Evolutionary conservation across 495 filamentous ascomycete genomes (phyloP).

Genomic region (Evernia prunastri): DNA sequence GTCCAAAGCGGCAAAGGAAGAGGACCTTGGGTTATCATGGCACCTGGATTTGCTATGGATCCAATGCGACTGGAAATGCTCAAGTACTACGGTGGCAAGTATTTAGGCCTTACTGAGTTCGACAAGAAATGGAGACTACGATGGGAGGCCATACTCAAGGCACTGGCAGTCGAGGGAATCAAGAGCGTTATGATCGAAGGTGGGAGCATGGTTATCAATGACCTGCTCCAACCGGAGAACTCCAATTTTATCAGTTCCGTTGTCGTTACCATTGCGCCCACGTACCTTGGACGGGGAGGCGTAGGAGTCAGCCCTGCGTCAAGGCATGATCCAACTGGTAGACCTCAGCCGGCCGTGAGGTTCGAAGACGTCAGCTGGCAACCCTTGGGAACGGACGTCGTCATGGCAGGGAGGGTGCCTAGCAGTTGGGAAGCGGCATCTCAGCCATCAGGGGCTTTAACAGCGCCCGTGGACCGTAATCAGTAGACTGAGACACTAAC

Average conservation of each 20-base stretch:
- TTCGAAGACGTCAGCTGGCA: constrained; percentile 64
- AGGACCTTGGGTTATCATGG: constrained; percentile 63
- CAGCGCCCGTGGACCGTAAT: no score
- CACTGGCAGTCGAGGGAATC: constrained; percentile 53
- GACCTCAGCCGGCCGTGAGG: constrained; percentile 50
- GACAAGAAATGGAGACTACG: constrained; percentile 45
- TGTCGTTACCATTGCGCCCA: constrained; percentile 78
- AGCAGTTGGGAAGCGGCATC: no score
- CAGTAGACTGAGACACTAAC: no score
- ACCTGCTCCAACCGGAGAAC: constrained; percentile 57
- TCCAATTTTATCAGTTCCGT: constrained; percentile 62
- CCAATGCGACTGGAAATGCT: constrained; percentile 42
- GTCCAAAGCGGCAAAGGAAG: constrained; percentile 61
- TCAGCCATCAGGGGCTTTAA: no score
- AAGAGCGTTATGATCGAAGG: constrained; percentile 86
- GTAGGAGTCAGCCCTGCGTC: constrained; percentile 62
- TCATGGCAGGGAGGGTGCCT: constrained; percentile 60
- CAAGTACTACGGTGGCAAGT: constrained; percentile 45
- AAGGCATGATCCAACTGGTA: constrained; percentile 42
- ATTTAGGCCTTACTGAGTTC: constrained; percentile 43
- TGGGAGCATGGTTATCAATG: constrained; percentile 69
- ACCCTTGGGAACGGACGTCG: constrained; percentile 63
- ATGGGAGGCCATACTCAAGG: constrained; percentile 58
- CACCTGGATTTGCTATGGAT: constrained; percentile 44
- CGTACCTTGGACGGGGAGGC: constrained; percentile 72